These are phyloP conservation scores for Penicillium sp. DNA, from an alignment of 2,329 filamentous ascomycete species.

Conservation along the genomic window DNA sequence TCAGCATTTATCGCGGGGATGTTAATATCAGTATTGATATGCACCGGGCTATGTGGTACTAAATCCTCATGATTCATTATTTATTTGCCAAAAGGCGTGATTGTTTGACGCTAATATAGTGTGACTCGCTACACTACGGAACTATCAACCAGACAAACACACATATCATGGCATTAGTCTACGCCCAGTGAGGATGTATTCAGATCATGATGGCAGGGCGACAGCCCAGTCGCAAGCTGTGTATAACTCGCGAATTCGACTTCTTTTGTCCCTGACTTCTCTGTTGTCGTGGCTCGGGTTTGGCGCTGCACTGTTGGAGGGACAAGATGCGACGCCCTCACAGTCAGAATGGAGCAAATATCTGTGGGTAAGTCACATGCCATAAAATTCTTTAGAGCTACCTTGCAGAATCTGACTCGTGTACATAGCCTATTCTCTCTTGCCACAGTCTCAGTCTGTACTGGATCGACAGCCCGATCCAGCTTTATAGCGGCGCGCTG, in stretches of 20 bases:
- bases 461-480: neutral
- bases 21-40: too few relatives aligned
- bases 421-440: neutral
- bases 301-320: neutral
- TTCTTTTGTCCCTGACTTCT: neutral
- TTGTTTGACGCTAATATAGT: too few relatives aligned
- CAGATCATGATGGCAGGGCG: neutral
- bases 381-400: neutral
- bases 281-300: neutral
- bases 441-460: neutral
- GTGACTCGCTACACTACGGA: too few relatives aligned
- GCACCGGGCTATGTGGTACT: too few relatives aligned
- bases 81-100: too few relatives aligned
- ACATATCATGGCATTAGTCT: too few relatives aligned
- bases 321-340: neutral
- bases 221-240: neutral
- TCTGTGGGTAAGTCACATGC: neutral
- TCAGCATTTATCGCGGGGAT: too few relatives aligned
- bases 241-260: neutral
- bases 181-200: conserved; percentile 12
- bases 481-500: neutral
- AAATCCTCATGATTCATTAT: too few relatives aligned
- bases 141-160: too few relatives aligned
- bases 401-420: neutral
- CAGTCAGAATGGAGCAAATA: neutral